Percentiles rank a stretch among this genome's conserved stretches.
Evolutionary conservation across 2,329 filamentous ascomycete species (phyloP).

Genomic region (Neurospora sp.): DNA sequence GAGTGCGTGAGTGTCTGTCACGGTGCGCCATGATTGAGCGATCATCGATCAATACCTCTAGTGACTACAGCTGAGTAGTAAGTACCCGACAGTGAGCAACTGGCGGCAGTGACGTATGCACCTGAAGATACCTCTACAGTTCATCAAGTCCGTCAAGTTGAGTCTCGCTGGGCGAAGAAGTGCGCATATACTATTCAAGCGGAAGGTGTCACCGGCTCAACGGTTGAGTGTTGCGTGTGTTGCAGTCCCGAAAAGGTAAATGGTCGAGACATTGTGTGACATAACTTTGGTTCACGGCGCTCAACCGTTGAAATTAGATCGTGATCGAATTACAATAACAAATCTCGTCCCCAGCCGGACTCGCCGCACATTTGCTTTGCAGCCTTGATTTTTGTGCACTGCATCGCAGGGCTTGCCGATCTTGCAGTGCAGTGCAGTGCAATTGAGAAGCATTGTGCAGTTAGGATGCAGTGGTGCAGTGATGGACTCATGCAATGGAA

Average conservation of each 20-base stretch:
- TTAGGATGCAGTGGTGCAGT: background rate
- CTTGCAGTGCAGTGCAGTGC: background rate
- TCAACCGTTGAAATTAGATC: background rate
- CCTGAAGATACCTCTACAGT: background rate
- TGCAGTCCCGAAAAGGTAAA: background rate
- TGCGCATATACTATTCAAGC: background rate
- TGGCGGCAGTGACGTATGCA: background rate
- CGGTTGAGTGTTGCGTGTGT: background rate
- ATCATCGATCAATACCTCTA: too few species aligned
- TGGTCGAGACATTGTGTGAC: background rate
- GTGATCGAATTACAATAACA: background rate
- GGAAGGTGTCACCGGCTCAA: background rate
- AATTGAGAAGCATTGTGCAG: background rate
- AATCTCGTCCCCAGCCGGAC: background rate
- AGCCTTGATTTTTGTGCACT: background rate
- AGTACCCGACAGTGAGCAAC: too few species aligned
- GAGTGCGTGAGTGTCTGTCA: too few species aligned
- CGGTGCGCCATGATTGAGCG: too few species aligned
- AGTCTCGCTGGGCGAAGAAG: too few species aligned
- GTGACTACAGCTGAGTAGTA: too few species aligned
- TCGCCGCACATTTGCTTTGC: background rate
- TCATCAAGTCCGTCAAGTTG: too few species aligned
- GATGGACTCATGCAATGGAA: background rate
- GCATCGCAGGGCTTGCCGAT: background rate
- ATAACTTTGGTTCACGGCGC: background rate